phyloP scores from a whole-genome alignment of 164 flowering plant genomes.

The Vitis labrusca region DNA sequence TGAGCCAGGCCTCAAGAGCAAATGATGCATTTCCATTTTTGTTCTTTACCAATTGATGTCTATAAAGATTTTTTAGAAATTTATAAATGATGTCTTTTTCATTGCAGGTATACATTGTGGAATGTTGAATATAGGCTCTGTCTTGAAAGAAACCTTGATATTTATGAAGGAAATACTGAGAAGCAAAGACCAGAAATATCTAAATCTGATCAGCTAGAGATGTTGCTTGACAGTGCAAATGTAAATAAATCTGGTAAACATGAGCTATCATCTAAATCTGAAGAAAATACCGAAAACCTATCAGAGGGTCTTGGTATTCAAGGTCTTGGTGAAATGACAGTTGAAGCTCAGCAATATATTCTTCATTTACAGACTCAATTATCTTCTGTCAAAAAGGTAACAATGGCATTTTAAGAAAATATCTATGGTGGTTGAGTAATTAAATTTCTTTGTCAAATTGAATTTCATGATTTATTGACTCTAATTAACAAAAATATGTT shows the following conservation, averaged over 20 bases:
- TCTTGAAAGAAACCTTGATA: constrained; percentile 72
- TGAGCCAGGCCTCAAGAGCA: too few relatives aligned
- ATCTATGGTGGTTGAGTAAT: too few relatives aligned
- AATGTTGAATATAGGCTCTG: constrained; percentile 89
- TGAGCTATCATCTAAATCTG: constrained; percentile 24
- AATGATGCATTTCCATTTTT: not conserved
- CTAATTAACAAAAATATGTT: not conserved
- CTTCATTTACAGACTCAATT: constrained; percentile 56
- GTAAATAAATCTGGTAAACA: constrained; percentile 16
- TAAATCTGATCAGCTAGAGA: constrained; percentile 26
- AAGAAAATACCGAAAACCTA: constrained; percentile 20
- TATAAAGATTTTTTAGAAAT: not conserved
- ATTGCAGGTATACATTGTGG: constrained; percentile 67
- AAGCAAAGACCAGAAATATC: constrained; percentile 30
- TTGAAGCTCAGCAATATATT: constrained; percentile 60
- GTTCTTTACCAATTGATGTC: not conserved
- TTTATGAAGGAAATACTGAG: constrained; percentile 35
- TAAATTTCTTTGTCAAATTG: not conserved
- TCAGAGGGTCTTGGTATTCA: constrained; percentile 28
- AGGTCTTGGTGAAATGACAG: constrained; percentile 64
- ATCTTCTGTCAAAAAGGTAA: constrained; percentile 65
- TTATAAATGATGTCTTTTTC: constrained; percentile 6
- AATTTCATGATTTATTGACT: not conserved
- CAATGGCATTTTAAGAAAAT: not conserved
- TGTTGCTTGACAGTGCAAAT: constrained; percentile 23